Percentiles rank a stretch among this genome's conserved stretches.
Conservation (phyloP, 2,329 filamentous ascomycete species). For the Cladorrhinum sp. region DNA sequence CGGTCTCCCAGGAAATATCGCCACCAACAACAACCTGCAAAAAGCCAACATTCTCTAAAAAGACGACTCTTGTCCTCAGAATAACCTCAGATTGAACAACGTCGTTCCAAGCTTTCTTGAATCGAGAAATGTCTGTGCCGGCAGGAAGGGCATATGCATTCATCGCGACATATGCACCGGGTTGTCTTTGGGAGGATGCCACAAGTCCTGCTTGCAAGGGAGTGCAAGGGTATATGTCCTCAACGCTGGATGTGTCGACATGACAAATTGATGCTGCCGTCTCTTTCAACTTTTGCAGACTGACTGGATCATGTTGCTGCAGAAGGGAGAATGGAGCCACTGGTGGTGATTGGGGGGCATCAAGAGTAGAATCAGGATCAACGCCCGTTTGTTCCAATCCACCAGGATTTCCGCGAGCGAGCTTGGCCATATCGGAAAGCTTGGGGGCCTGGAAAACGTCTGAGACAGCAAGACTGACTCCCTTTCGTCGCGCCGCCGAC, state of each 20-base stretch:
- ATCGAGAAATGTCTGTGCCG: conserved; percentile 11
- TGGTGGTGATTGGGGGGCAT: conserved; percentile 1
- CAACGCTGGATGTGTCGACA: conserved; percentile 33
- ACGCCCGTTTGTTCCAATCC: conserved; percentile 18
- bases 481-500: conserved; percentile 30
- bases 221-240: conserved; percentile 38
- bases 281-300: conserved; percentile 5
- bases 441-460: conserved; percentile 24
- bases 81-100: conserved; percentile 6
- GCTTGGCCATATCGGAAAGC: conserved; percentile 22
- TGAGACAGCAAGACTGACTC: conserved; percentile 23
- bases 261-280: conserved; percentile 32
- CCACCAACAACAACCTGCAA: conserved; percentile 24
- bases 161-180: conserved; percentile 52
- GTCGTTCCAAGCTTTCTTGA: conserved; percentile 16
- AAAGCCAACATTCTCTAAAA: conserved; percentile 14
- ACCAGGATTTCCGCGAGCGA: background rate
- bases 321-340: conserved; percentile 18
- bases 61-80: conserved; percentile 18
- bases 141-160: conserved; percentile 41
- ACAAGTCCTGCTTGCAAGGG: conserved; percentile 41
- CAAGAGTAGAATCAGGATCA: conserved; percentile 10
- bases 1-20: conserved; percentile 16
- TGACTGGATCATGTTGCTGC: background rate
- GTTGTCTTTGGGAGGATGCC: conserved; percentile 48